Conservation (phyloP, 306 rosid genomes). For the Urtica urens region DNA sequence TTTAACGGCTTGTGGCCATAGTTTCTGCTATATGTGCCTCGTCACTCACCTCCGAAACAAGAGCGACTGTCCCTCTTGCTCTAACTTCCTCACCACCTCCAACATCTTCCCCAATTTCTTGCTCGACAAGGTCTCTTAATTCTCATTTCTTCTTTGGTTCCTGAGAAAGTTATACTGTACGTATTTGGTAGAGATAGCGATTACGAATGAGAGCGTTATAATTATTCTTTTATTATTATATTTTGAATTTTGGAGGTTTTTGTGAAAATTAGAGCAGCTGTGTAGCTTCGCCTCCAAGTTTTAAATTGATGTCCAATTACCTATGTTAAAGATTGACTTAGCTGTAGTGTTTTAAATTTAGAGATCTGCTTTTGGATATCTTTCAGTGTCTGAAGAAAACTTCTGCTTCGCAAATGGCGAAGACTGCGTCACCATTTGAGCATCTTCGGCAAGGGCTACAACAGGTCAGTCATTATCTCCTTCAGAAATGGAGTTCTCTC, state of each 20-base stretch:
- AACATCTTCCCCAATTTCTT: conserved; percentile 60
- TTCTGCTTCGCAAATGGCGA: conserved; percentile 3
- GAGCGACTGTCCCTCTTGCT: conserved; percentile 77
- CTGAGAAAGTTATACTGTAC: no score
- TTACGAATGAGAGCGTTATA: no score
- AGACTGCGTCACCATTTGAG: conserved; percentile 21
- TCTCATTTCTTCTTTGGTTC: background rate
- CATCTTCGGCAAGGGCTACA: conserved; percentile 19
- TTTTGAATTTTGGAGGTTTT: no score
- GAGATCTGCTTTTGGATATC: background rate
- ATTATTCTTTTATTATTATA: no score
- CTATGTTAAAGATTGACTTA: background rate
- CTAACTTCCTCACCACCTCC: conserved; percentile 40
- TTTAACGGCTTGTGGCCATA: conserved; percentile 68
- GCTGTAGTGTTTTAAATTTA: background rate
- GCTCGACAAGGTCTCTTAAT: conserved; percentile 52
- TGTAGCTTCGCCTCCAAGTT: background rate
- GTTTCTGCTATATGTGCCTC: conserved; percentile 73
- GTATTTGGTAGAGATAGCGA: no score
- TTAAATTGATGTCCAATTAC: background rate
- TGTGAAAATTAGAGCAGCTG: background rate
- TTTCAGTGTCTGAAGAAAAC: conserved; percentile 22
- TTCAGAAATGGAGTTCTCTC: no score
- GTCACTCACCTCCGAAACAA: conserved; percentile 64
- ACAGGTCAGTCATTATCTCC: conserved; percentile 24